These are phyloP conservation scores for Ananas comosus DNA, from an alignment of 176 grass and related monocot genomes.

Conservation along the genomic window DNA sequence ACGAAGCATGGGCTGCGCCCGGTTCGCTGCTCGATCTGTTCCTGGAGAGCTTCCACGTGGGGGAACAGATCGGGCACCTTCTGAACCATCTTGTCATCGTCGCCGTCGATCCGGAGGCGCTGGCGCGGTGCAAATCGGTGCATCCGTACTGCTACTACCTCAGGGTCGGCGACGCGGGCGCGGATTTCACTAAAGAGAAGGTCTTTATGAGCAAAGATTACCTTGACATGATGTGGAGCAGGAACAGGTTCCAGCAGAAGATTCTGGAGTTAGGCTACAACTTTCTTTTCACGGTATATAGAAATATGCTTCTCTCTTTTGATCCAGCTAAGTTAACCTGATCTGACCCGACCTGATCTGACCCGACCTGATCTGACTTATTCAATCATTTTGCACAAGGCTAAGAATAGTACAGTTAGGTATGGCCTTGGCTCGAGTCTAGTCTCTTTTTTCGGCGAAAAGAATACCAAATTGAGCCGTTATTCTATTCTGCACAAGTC, in stretches of 20 bases:
- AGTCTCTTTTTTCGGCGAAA: no score
- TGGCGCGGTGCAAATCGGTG: slow-evolving; percentile 33
- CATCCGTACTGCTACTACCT: slow-evolving; percentile 63
- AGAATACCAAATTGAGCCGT: no score
- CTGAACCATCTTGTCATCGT: slow-evolving; percentile 53
- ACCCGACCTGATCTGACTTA: no score
- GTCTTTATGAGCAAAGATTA: slow-evolving; percentile 66
- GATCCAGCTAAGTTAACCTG: no score
- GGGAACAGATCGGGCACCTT: slow-evolving; percentile 28
- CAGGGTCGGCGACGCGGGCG: slow-evolving; percentile 6
- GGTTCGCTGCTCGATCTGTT: slow-evolving; percentile 65
- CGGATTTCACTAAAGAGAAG: slow-evolving; percentile 57
- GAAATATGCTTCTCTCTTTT: neutral
- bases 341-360: neutral
- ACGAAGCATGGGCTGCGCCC: slow-evolving; percentile 55
- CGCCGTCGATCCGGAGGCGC: slow-evolving; percentile 42
- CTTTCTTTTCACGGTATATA: slow-evolving; percentile 61
- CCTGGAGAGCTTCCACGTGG: slow-evolving; percentile 59
- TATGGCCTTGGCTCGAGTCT: no score
- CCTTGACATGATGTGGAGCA: slow-evolving; percentile 75
- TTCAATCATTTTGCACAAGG: no score
- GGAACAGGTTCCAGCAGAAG: slow-evolving; percentile 44
- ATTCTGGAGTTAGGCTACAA: slow-evolving; percentile 63
- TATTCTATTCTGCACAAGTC: no score
- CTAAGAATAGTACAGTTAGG: no score